Percentiles rank a stretch among this genome's conserved stretches.
phyloP scores from a whole-genome alignment of 192 early-diverging fungal genomes.

The Podila horticola region DNA sequence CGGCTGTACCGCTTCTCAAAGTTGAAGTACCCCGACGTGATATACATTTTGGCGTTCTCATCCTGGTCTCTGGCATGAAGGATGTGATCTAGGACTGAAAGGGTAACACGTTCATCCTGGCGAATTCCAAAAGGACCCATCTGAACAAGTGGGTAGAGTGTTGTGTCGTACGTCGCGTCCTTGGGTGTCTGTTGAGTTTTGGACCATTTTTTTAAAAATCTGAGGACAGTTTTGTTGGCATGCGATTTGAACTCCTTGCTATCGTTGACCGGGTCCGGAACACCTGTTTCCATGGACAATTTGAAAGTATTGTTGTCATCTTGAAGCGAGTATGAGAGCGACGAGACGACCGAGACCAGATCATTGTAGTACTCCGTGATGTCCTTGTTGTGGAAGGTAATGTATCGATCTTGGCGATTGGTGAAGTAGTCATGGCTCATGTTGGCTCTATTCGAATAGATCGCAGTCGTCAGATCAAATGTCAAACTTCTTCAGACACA shows the following conservation, averaged over 20 bases:
- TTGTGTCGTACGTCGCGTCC: constrained; percentile 63
- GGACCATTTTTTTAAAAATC: constrained; percentile 63
- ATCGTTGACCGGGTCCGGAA: constrained; percentile 68
- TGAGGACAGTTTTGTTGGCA: constrained; percentile 57
- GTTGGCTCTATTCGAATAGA: constrained; percentile 79
- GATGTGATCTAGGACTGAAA: constrained; percentile 68
- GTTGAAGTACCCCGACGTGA: constrained; percentile 96
- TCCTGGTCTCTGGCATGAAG: constrained; percentile 14
- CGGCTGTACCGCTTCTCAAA: constrained; percentile 76
- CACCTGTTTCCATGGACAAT: constrained; percentile 12
- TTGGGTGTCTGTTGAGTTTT: constrained; percentile 13
- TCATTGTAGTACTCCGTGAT: constrained; percentile 79
- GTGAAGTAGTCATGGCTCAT: constrained; percentile 95
- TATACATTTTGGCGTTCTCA: constrained; percentile 67
- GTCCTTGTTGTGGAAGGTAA: constrained; percentile 68
- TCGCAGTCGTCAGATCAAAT: neutral
- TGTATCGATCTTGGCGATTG: constrained; percentile 95
- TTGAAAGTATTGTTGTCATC: constrained; percentile 7
- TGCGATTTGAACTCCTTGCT: constrained; percentile 65
- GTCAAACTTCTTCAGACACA: neutral
- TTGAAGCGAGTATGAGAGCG: constrained; percentile 68
- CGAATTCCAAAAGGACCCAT: constrained; percentile 82
- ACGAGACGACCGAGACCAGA: constrained; percentile 69
- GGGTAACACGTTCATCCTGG: constrained; percentile 80
- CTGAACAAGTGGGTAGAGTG: constrained; percentile 86